Percentiles rank a stretch among this genome's conserved stretches.
These are phyloP conservation scores for Leptodermis oblonga DNA, from an alignment of 257 asterid genomes.

Conservation along the genomic window DNA sequence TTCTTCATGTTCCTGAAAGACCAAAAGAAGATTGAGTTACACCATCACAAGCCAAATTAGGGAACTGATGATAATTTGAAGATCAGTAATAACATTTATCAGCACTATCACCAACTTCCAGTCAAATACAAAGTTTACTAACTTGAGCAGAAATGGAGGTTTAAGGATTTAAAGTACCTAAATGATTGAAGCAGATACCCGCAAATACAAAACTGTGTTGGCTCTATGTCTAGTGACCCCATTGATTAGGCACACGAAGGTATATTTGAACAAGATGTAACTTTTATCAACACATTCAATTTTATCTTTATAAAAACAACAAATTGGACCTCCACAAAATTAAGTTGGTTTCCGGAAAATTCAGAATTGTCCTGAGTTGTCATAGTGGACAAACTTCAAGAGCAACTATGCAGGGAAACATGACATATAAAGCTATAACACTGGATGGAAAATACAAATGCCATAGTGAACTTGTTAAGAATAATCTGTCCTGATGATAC, in stretches of 20 bases:
- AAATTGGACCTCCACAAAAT: background rate
- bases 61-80: background rate
- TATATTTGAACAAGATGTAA: background rate
- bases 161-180: background rate
- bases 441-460: background rate
- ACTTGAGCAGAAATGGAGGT: background rate
- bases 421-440: background rate
- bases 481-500: background rate
- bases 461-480: background rate
- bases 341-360: background rate
- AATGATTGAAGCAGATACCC: background rate
- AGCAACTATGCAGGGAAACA: background rate
- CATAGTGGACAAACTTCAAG: background rate
- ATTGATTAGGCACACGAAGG: background rate
- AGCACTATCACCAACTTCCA: background rate
- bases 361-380: background rate
- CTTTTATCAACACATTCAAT: background rate
- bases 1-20: conserved; percentile 66
- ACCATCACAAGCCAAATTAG: background rate
- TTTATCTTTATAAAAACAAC: background rate
- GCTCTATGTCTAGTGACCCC: background rate
- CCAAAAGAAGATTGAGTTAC: conserved; percentile 8
- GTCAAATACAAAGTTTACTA: background rate
- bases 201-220: background rate
- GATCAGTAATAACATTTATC: background rate